Evolutionary conservation across 2,329 filamentous ascomycete species (phyloP), one percentile per base, ranked within the genome.

Genomic region (Aspergillus pseudoterreus): DNA sequence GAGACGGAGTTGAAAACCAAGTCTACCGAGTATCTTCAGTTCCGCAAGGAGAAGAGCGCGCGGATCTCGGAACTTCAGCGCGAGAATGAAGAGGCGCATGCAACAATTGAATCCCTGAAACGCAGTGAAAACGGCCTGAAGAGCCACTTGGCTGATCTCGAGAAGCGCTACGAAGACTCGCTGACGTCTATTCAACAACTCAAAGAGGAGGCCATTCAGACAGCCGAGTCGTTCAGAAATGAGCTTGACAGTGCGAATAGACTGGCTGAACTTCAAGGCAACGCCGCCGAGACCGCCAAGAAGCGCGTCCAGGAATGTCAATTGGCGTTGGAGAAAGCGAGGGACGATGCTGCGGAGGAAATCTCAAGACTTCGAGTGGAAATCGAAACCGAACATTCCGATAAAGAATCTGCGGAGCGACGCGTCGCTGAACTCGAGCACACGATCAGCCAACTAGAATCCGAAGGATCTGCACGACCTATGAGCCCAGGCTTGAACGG

Each of bases 1-100:
- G 90, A 96, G 65, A 85, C 81, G 39, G 94, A 99, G 70, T 81
- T 97, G 19, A 92, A 95, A 75, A 92, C 89, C 0, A 95, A 96
- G 74, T 86, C 83, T 55, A 83, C 86, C 8, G 94, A 99, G 67
- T 85, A 90, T 44, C 82, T 92, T 59, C 96, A 92, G 65, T 92
- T 88, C 71, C 85, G 94, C 57, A 97, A 96, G 67, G 94, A 99
- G 68, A 97, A 96, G 78, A 89, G 89, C 56, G 86, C 90, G 1
- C 87, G 89, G 36, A 90, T 97, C 61, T 83, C 91, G 8, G 89
- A 95, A 63, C 82, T 99, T 24, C 89, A 96, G 71, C 88, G 91
- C 48, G 83, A 88, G 54, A 88, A 92, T 60, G 92, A 97, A 60
- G 94, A 99, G 59, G 84, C 87, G 42, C 85, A 82, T 57, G 86